Percentiles rank a stretch among this genome's conserved stretches.
Conservation (phyloP, 148 eudicot genomes). For the Vaccinium myrtillus region DNA sequence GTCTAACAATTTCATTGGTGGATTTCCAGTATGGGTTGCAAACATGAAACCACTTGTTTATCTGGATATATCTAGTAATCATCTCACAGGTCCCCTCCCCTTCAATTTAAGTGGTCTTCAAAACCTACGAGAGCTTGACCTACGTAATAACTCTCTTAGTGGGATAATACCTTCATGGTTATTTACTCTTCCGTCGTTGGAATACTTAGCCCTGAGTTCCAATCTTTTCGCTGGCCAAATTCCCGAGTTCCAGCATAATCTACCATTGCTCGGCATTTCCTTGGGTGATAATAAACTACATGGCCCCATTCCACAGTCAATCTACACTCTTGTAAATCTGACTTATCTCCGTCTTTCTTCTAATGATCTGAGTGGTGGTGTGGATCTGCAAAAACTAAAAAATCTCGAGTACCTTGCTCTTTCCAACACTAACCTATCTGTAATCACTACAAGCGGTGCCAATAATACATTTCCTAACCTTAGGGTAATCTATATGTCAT, state of each 20-base stretch:
- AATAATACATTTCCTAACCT: background rate
- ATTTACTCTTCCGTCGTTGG: background rate
- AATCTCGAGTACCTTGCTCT: constrained; percentile 5
- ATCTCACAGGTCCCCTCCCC: background rate
- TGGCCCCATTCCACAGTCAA: constrained; percentile 6
- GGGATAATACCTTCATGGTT: background rate
- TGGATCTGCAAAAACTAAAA: constrained; percentile 7
- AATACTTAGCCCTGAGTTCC: fast-evolving
- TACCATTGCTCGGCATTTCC: background rate
- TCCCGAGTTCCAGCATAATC: background rate
- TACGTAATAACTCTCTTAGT: background rate
- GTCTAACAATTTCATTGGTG: no score
- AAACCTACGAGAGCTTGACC: background rate
- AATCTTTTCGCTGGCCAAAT: background rate
- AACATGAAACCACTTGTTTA: background rate
- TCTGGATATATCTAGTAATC: background rate
- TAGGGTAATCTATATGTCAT: background rate
- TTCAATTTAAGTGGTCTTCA: background rate
- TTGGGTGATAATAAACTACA: background rate
- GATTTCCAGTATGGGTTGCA: background rate
- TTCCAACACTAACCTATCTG: constrained; percentile 11
- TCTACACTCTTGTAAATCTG: constrained; percentile 14
- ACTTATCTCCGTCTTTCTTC: background rate
- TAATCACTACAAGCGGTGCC: background rate
- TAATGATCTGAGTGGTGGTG: constrained; percentile 28